Evolutionary conservation across 2,329 filamentous ascomycete species (phyloP).

Genomic region (Balansia obtecta): DNA sequence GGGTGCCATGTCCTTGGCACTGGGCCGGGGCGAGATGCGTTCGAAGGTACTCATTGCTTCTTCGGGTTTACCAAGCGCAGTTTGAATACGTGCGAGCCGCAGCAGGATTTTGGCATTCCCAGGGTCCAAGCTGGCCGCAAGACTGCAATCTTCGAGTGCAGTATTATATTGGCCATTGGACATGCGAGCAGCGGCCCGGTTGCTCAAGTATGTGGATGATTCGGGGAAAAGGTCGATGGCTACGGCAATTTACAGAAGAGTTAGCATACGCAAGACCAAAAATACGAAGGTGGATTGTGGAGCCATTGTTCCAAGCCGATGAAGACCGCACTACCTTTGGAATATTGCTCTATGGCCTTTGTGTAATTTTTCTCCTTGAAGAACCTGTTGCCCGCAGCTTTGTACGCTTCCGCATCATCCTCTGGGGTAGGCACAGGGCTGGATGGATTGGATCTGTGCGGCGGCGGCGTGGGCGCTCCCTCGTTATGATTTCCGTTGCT

Average conservation of each 20-base stretch:
- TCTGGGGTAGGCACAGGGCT: constrained; percentile 41
- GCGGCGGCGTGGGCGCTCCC: constrained; percentile 53
- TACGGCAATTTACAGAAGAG: constrained; percentile 22
- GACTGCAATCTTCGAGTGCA: constrained; percentile 77
- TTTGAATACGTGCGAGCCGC: constrained; percentile 81
- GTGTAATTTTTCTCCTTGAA: constrained; percentile 91
- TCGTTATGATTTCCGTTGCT: constrained; percentile 32
- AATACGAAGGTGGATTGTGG: not conserved
- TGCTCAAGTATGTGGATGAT: constrained; percentile 83
- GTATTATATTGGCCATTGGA: constrained; percentile 66
- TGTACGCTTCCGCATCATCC: constrained; percentile 83
- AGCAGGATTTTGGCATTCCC: constrained; percentile 80
- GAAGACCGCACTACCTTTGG: constrained; percentile 56
- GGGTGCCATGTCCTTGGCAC: constrained; percentile 73
- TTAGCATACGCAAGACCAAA: not conserved
- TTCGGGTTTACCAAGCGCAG: constrained; percentile 70
- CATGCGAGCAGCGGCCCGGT: constrained; percentile 91
- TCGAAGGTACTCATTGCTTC: constrained; percentile 76
- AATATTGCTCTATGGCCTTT: constrained; percentile 84
- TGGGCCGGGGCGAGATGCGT: constrained; percentile 67
- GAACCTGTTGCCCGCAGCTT: constrained; percentile 86
- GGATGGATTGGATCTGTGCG: constrained; percentile 53
- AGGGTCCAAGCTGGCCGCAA: constrained; percentile 71
- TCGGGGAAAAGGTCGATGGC: constrained; percentile 79
- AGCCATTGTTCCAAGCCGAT: not conserved